A percentile compares a stretch with the other conserved stretches of the same genome.
Conservation (phyloP, 1,284 basidiomycete genomes). For the Leccinum laetum region DNA sequence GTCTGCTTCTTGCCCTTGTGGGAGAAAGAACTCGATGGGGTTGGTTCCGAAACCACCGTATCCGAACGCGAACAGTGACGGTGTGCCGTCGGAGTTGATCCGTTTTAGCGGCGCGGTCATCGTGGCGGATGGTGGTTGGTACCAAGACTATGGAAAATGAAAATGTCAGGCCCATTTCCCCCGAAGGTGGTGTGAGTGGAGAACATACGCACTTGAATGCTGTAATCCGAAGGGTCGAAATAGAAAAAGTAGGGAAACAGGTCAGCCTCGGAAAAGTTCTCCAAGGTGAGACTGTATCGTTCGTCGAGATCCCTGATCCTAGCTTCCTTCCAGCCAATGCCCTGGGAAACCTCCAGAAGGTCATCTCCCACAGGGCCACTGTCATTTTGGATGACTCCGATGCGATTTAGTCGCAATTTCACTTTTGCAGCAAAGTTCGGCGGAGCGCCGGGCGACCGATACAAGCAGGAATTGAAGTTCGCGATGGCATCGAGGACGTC, state of each 20-base stretch:
- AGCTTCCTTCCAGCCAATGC: constrained; percentile 11
- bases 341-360: constrained; percentile 10
- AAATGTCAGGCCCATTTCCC: background rate
- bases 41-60: constrained; percentile 26
- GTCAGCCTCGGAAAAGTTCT: constrained; percentile 20
- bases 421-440: constrained; percentile 16
- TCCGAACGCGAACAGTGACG: constrained; percentile 21
- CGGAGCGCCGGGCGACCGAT: constrained; percentile 11
- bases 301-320: constrained; percentile 12
- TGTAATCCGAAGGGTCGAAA: constrained; percentile 26
- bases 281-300: constrained; percentile 20
- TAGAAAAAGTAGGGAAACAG: constrained; percentile 27
- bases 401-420: constrained; percentile 8
- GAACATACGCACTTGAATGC: constrained; percentile 15
- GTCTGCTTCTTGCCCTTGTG: constrained; percentile 3
- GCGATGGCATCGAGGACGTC: constrained; percentile 17
- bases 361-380: constrained; percentile 10
- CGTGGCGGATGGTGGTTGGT: constrained; percentile 8
- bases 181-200: too few species aligned
- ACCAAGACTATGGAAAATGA: constrained; percentile 15
- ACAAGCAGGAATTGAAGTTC: constrained; percentile 23
- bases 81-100: background rate
- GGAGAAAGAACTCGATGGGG: constrained; percentile 22
- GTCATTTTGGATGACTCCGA: constrained; percentile 1
- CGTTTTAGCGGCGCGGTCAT: constrained; percentile 14